Evolutionary conservation across 192 early-diverging fungal species (phyloP).

Genomic region (Gigaspora rosea): DNA sequence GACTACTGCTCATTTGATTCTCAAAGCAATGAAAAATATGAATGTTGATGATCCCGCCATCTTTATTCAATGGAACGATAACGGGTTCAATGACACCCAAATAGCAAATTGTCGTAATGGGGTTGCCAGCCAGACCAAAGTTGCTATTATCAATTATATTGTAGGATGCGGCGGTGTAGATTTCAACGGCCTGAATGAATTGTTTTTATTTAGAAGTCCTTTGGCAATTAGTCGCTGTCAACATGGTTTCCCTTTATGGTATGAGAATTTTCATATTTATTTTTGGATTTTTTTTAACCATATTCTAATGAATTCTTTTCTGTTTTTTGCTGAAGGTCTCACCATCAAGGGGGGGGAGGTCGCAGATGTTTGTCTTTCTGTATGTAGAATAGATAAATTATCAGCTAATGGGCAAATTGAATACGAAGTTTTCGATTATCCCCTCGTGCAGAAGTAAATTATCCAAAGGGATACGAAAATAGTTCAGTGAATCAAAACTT

Average conservation of each 20-base stretch:
- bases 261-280: slow-evolving; percentile 16
- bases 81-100: slow-evolving; percentile 11
- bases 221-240: slow-evolving; percentile 8
- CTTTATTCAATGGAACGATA: slow-evolving; percentile 12
- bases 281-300: slow-evolving; percentile 12
- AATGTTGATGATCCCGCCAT: slow-evolving; percentile 19
- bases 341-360: slow-evolving; percentile 13
- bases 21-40: slow-evolving; percentile 13
- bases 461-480: too few relatives aligned
- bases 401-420: slow-evolving; percentile 6
- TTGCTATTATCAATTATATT: neutral
- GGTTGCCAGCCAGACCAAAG: neutral
- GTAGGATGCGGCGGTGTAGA: slow-evolving; percentile 6
- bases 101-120: slow-evolving; percentile 8
- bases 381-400: slow-evolving; percentile 19
- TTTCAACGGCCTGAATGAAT: neutral
- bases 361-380: slow-evolving; percentile 1
- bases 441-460: neutral
- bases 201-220: slow-evolving; percentile 12
- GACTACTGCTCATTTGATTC: slow-evolving; percentile 8
- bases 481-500: too few relatives aligned
- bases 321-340: neutral
- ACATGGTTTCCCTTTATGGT: slow-evolving; percentile 13
- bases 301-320: slow-evolving; percentile 7
- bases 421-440: slow-evolving; percentile 17